Evolutionary conservation across 1,139 yeast species (phyloP).

Genomic region (Magnusiomyces fungicola): DNA sequence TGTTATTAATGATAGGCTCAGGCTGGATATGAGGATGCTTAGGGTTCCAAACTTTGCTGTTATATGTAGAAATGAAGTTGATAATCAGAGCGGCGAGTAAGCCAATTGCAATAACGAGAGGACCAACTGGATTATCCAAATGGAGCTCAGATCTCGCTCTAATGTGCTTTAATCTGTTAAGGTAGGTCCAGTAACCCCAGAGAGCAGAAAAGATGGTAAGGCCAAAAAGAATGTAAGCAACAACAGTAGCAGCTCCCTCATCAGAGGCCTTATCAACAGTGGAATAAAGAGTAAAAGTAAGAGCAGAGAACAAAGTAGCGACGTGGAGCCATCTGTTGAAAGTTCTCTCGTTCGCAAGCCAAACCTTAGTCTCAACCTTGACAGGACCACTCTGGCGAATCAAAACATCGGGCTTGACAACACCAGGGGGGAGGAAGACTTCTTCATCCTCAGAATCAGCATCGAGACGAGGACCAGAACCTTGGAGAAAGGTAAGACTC

Average conservation of each 20-base stretch:
- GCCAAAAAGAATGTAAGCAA: slow-evolving; percentile 75
- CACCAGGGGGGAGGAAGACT: slow-evolving; percentile 81
- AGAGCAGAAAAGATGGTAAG: slow-evolving; percentile 74
- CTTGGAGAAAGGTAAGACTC: slow-evolving; percentile 25
- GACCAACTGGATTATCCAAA: slow-evolving; percentile 85
- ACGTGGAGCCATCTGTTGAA: slow-evolving; percentile 94
- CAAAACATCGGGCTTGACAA: slow-evolving; percentile 66
- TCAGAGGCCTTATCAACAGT: slow-evolving; percentile 60
- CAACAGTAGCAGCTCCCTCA: slow-evolving; percentile 32
- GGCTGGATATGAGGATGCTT: neutral
- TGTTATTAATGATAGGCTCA: neutral
- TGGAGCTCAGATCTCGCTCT: slow-evolving; percentile 78
- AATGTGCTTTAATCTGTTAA: slow-evolving; percentile 64
- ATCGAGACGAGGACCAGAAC: slow-evolving; percentile 35
- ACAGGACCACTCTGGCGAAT: slow-evolving; percentile 87
- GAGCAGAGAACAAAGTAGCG: slow-evolving; percentile 76
- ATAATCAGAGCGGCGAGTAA: slow-evolving; percentile 57
- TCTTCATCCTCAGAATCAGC: slow-evolving; percentile 89
- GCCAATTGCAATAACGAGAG: slow-evolving; percentile 67
- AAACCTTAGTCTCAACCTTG: slow-evolving; percentile 92
- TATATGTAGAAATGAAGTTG: slow-evolving; percentile 43
- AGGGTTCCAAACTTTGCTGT: slow-evolving; percentile 1
- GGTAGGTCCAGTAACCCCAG: slow-evolving; percentile 84
- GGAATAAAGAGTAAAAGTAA: slow-evolving; percentile 77
- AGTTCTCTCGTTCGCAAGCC: slow-evolving; percentile 98